phyloP scores from a whole-genome alignment of 805 yeast genomes.

The Myxozyma monticola region DNA sequence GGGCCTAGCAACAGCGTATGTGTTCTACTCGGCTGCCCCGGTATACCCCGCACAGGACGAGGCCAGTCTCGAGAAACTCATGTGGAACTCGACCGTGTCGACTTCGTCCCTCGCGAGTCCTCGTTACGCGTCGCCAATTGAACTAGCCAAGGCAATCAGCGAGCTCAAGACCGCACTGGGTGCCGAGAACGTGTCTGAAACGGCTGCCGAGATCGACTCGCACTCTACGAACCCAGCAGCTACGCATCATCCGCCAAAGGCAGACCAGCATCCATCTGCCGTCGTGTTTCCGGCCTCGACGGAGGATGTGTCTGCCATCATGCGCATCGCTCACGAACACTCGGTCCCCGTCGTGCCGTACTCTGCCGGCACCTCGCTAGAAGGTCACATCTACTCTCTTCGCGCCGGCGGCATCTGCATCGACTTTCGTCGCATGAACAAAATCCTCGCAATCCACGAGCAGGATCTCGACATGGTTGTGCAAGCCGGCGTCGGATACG shows the following conservation, averaged over 20 bases:
- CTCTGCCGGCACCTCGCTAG: conserved; percentile 78
- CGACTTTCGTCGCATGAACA: conserved; percentile 63
- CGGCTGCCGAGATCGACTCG: conserved; percentile 47
- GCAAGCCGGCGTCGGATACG: conserved; percentile 84
- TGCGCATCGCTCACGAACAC: conserved; percentile 60
- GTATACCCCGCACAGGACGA: not conserved
- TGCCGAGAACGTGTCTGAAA: conserved; percentile 42
- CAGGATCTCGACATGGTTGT: conserved; percentile 75
- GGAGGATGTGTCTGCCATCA: conserved; percentile 61
- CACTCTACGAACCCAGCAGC: conserved; percentile 65
- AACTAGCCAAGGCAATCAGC: conserved; percentile 50
- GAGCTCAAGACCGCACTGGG: conserved; percentile 57
- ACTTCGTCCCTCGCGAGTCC: conserved; percentile 52
- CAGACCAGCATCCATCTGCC: conserved; percentile 57
- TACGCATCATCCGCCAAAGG: conserved; percentile 65
- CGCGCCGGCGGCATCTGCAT: conserved; percentile 68
- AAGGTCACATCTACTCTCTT: conserved; percentile 76
- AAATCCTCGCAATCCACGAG: conserved; percentile 58
- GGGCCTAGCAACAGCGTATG: not conserved
- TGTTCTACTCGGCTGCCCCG: not conserved
- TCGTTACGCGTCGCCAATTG: conserved; percentile 52
- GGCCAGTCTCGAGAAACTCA: not conserved
- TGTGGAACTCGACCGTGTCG: conserved; percentile 4
- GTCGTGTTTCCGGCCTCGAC: conserved; percentile 67
- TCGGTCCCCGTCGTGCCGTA: conserved; percentile 73